A percentile compares a stretch with the other conserved stretches of the same genome.
Conservation (phyloP, 179 eudicot genomes). For the Camellia oleifera region DNA sequence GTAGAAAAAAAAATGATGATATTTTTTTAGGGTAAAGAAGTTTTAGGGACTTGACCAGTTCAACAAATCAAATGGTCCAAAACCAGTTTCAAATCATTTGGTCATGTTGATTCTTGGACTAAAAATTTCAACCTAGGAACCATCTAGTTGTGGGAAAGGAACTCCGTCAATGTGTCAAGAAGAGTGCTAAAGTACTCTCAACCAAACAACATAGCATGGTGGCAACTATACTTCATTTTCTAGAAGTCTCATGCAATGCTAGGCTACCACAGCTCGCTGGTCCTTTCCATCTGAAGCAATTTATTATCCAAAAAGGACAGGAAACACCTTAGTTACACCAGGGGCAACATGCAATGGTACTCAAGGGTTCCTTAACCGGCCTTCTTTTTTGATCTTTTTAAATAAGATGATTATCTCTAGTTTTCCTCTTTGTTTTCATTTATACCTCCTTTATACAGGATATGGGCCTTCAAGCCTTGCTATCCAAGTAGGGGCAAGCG, state of each 20-base stretch:
- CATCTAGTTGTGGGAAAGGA: background rate
- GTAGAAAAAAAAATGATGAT: background rate
- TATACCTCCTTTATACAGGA: too few species aligned
- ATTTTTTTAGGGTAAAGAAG: background rate
- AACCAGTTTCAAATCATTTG: slow-evolving; percentile 7
- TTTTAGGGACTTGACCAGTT: background rate
- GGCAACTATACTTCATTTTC: background rate
- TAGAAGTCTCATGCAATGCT: slow-evolving; percentile 6
- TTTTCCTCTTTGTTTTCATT: too few species aligned
- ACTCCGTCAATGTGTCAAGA: background rate
- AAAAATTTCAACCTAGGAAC: background rate
- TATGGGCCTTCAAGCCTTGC: too few species aligned
- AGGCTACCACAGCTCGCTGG: background rate
- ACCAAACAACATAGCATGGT: background rate
- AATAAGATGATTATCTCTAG: too few species aligned
- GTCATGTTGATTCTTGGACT: background rate
- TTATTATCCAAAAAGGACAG: background rate
- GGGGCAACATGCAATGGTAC: background rate
- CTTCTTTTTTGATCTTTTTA: too few species aligned
- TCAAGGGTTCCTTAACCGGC: too few species aligned
- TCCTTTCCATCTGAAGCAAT: background rate
- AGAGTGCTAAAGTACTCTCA: background rate
- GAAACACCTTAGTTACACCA: background rate
- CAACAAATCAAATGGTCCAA: background rate
- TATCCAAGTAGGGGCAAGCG: too few species aligned